Conservation (phyloP, 116 monocot species). For the Dioscorea cayenensis region DNA sequence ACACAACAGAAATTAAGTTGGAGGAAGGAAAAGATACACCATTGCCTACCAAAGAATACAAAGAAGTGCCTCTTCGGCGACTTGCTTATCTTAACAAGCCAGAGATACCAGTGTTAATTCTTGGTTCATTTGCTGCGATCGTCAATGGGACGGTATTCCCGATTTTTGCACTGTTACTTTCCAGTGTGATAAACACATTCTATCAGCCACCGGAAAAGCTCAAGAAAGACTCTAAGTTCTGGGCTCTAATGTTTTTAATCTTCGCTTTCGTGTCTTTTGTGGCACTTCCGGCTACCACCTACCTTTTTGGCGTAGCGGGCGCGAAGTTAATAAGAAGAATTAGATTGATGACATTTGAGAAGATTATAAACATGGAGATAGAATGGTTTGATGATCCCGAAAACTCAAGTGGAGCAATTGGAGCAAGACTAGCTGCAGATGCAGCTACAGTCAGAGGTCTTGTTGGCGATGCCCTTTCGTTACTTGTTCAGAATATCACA, state of each 20-base stretch:
- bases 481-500: conserved; percentile 40
- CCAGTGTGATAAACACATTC: conserved; percentile 45
- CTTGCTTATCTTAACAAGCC: conserved; percentile 49
- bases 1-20: conserved; percentile 5
- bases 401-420: conserved; percentile 47
- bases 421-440: conserved; percentile 48
- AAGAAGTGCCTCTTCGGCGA: conserved; percentile 30
- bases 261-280: conserved; percentile 44
- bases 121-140: conserved; percentile 28
- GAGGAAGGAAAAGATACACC: neutral
- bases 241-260: conserved; percentile 42
- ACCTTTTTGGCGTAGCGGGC: conserved; percentile 66
- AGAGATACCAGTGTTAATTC: conserved; percentile 26
- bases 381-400: conserved; percentile 67
- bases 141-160: conserved; percentile 29
- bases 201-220: conserved; percentile 50
- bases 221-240: conserved; percentile 41
- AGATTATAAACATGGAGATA: conserved; percentile 60
- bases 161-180: conserved; percentile 33
- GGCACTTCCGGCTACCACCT: conserved; percentile 38
- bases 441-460: conserved; percentile 41
- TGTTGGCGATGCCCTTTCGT: conserved; percentile 46
- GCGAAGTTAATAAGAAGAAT: conserved; percentile 52
- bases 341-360: conserved; percentile 60
- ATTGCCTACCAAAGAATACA: conserved; percentile 1